Percentiles rank a stretch among this genome's conserved stretches.
These are phyloP conservation scores for Saccharomyces jurei DNA, from an alignment of 805 yeast species.

Conservation along the genomic window DNA sequence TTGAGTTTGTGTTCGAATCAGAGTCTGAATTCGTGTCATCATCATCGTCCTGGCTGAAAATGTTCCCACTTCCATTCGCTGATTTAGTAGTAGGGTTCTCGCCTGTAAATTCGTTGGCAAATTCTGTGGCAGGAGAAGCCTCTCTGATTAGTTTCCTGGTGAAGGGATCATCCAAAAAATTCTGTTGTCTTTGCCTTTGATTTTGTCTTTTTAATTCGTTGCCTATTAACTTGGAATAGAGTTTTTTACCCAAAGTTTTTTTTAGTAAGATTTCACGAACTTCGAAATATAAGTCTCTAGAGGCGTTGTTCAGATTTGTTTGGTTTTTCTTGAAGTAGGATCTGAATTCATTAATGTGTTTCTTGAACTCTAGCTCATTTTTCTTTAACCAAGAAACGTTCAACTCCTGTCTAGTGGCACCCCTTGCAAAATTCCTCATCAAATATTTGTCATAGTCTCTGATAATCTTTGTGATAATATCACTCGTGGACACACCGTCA, in stretches of 20 bases:
- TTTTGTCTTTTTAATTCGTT: constrained; percentile 39
- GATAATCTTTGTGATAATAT: constrained; percentile 89
- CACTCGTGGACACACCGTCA: constrained; percentile 92
- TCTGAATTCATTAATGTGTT: constrained; percentile 81
- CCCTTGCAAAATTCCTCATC: constrained; percentile 95
- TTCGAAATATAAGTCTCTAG: constrained; percentile 78
- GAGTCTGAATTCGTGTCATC: constrained; percentile 4
- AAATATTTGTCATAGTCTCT: constrained; percentile 93
- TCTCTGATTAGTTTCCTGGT: constrained; percentile 17
- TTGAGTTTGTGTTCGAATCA: background rate
- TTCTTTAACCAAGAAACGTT: constrained; percentile 97
- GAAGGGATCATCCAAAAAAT: constrained; percentile 34
- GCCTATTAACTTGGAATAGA: constrained; percentile 25
- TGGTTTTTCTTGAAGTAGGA: constrained; percentile 76
- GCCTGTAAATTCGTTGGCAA: constrained; percentile 26
- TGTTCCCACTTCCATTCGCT: constrained; percentile 5
- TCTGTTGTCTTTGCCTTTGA: constrained; percentile 35
- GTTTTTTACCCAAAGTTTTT: constrained; percentile 28
- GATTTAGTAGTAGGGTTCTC: constrained; percentile 6
- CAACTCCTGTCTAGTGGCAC: constrained; percentile 92
- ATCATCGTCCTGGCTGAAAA: constrained; percentile 28
- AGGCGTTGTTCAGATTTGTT: constrained; percentile 56
- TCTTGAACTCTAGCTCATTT: constrained; percentile 88
- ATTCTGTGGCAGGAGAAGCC: constrained; percentile 29
- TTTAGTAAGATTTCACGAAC: constrained; percentile 57